phyloP scores from a whole-genome alignment of 164 flowering plant genomes.

The Echeveria elegans region DNA sequence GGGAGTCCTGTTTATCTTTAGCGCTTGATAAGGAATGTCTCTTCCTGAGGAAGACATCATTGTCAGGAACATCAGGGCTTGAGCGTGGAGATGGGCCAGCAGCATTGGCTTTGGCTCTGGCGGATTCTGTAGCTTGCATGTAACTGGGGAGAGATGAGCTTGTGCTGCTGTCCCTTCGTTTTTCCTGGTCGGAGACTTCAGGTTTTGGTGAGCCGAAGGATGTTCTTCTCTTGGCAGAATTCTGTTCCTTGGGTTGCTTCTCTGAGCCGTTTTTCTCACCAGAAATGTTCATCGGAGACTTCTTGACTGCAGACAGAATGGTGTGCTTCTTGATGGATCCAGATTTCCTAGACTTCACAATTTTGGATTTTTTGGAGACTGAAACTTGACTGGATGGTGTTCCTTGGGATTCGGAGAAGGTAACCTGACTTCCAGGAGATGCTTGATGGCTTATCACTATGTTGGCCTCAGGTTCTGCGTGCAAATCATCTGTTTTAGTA shows the following conservation, averaged over 20 bases:
- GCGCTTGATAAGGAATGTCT: conserved; percentile 70
- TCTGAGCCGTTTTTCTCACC: conserved; percentile 44
- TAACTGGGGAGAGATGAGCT: conserved; percentile 67
- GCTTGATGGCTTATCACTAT: conserved; percentile 29
- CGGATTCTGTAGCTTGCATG: conserved; percentile 99
- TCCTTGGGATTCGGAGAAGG: conserved; percentile 61
- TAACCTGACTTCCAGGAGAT: conserved; percentile 61
- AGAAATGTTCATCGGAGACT: conserved; percentile 42
- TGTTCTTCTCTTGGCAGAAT: conserved; percentile 52
- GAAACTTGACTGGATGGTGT: conserved; percentile 82
- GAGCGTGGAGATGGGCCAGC: conserved; percentile 62
- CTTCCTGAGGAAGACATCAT: conserved; percentile 54
- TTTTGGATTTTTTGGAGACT: conserved; percentile 27
- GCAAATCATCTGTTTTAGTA: conserved; percentile 15
- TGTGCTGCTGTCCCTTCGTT: conserved; percentile 50
- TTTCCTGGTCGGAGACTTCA: conserved; percentile 53
- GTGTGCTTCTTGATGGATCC: conserved; percentile 30
- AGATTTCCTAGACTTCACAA: conserved; percentile 29
- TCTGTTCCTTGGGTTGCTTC: conserved; percentile 44
- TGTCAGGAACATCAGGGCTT: conserved; percentile 78
- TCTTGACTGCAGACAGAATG: conserved; percentile 34
- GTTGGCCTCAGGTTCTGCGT: conserved; percentile 16
- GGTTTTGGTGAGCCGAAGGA: conserved; percentile 56
- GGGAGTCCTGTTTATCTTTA: conserved; percentile 74
- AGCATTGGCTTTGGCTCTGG: conserved; percentile 67